Percentiles rank a stretch among this genome's conserved stretches.
Evolutionary conservation across 2,329 filamentous ascomycete genomes (phyloP).

Genomic region (Colletotrichum godetiae): DNA sequence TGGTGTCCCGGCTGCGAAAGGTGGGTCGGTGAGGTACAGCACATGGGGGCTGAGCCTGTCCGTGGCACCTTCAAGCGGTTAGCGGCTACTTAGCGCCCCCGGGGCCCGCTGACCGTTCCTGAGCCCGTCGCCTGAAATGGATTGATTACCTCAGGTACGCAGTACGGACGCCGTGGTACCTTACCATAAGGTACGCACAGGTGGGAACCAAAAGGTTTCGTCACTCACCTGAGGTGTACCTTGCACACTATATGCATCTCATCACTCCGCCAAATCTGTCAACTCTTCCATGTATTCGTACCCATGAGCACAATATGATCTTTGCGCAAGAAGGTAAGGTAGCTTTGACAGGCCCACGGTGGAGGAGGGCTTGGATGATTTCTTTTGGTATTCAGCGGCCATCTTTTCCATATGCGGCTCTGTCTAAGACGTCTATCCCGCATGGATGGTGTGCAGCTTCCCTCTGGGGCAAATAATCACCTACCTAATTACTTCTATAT

Average conservation of each 20-base stretch:
- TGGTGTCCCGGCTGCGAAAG: slow-evolving; percentile 3
- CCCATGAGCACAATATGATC: slow-evolving; percentile 2
- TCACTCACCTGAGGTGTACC: not conserved
- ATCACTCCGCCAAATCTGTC: slow-evolving; percentile 19
- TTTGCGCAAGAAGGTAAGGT: not conserved
- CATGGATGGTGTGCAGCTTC: not conserved
- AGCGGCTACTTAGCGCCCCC: not conserved
- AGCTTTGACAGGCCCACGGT: not conserved
- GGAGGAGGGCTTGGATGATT: not conserved
- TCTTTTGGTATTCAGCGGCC: not conserved
- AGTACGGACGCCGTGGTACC: no score
- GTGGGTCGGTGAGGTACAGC: not conserved
- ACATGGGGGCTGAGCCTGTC: slow-evolving; percentile 5
- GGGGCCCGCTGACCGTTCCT: slow-evolving; percentile 11
- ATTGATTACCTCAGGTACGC: not conserved
- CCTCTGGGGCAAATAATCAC: not conserved
- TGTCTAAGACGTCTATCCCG: not conserved
- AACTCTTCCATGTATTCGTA: not conserved
- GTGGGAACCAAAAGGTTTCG: not conserved
- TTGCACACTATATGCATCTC: not conserved
- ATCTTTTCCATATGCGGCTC: not conserved
- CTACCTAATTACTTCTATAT: not conserved
- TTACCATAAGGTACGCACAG: no score
- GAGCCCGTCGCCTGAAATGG: not conserved
- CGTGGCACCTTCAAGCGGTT: slow-evolving; percentile 15